Evolutionary conservation across 768 basidiomycete species (phyloP).

Genomic region (Candolleomyces eurysporus): DNA sequence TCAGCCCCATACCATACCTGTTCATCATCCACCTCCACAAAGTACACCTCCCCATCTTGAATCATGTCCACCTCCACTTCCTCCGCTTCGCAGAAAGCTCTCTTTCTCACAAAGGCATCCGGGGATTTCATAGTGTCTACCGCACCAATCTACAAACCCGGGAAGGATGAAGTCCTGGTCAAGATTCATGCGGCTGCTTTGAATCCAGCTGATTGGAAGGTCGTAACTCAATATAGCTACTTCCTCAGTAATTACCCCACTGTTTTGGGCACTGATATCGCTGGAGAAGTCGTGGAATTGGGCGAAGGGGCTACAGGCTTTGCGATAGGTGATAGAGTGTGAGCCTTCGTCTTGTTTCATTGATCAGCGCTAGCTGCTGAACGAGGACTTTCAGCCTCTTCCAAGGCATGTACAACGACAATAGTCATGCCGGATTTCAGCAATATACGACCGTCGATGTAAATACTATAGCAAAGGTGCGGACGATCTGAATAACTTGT

Average conservation of each 20-base stretch:
- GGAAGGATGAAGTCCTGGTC: slow-evolving; percentile 40
- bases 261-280: slow-evolving; percentile 47
- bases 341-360: slow-evolving; percentile 16
- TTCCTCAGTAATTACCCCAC: slow-evolving; percentile 42
- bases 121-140: slow-evolving; percentile 18
- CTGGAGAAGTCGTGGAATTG: slow-evolving; percentile 50
- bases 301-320: slow-evolving; percentile 51
- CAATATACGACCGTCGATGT: slow-evolving; percentile 36
- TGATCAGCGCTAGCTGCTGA: slow-evolving; percentile 27
- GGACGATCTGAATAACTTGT: slow-evolving; percentile 18
- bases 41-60: no score
- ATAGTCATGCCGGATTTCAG: slow-evolving; percentile 39
- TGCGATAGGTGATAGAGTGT: slow-evolving; percentile 54
- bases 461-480: slow-evolving; percentile 35
- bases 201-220: slow-evolving; percentile 47
- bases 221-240: slow-evolving; percentile 19
- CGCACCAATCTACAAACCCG: slow-evolving; percentile 24
- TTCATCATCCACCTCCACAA: no score
- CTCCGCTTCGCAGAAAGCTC: slow-evolving; percentile 22
- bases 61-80: neutral
- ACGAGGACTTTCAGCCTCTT: slow-evolving; percentile 31
- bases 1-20: no score
- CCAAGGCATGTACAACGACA: slow-evolving; percentile 33
- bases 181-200: slow-evolving; percentile 38
- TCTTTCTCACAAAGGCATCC: slow-evolving; percentile 15